Conservation (phyloP, 1,284 basidiomycete species). For the Ganoderma multipileum region DNA sequence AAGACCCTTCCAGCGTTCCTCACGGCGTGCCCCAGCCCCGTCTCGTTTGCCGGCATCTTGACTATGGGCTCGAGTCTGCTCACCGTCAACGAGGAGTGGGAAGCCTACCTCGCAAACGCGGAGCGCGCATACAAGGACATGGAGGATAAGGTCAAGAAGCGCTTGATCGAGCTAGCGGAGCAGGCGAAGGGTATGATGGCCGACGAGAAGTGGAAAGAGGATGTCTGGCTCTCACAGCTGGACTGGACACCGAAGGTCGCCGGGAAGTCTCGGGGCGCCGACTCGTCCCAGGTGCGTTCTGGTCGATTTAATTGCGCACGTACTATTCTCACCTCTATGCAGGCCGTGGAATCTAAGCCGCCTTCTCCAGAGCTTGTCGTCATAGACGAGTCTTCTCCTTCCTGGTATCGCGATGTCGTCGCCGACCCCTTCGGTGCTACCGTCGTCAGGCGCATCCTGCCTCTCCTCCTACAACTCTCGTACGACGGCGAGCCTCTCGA, state of each 20-base stretch:
- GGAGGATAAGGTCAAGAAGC: conserved; percentile 75
- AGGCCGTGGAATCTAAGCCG: neutral
- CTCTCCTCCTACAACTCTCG: conserved; percentile 79
- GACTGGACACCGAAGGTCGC: conserved; percentile 94
- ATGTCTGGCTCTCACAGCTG: conserved; percentile 90
- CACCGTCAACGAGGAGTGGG: conserved; percentile 91
- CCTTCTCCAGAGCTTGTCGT: neutral
- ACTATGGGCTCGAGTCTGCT: conserved; percentile 94
- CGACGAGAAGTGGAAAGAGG: conserved; percentile 66
- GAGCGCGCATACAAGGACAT: conserved; percentile 83
- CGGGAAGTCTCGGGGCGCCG: conserved; percentile 71
- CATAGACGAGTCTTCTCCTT: conserved; percentile 27
- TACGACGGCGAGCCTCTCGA: conserved; percentile 77
- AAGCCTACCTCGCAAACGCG: conserved; percentile 79
- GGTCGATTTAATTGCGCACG: conserved; percentile 11
- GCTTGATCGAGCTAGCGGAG: conserved; percentile 75
- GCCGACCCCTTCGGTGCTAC: conserved; percentile 56
- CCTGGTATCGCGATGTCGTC: conserved; percentile 85
- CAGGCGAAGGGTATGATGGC: conserved; percentile 59
- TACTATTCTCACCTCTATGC: neutral
- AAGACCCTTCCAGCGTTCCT: conserved; percentile 89
- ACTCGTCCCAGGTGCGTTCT: conserved; percentile 31
- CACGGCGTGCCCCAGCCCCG: conserved; percentile 88
- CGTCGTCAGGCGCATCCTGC: conserved; percentile 72
- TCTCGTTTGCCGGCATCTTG: conserved; percentile 91